A percentile compares a stretch with the other conserved stretches of the same genome.
Conservation (phyloP, 176 grass and related monocot species). For the barley (Hordeum vulgare) region MorexV3_pseudomolecules_assembly NC_058522.1:496641781-496642280, state of each 20-base stretch:
- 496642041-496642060: not conserved
- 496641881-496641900: not conserved
- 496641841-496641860: conserved; percentile 6
- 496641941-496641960: not conserved
- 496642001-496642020: not conserved
- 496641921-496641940: not conserved
- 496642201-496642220: not conserved
- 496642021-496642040: not conserved
- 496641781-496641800: not conserved
- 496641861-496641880: not conserved
- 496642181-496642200: not conserved
- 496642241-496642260: not conserved
- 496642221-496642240: not conserved
- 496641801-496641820: not conserved
- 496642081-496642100: not conserved
- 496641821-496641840: not conserved
- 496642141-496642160: not conserved
- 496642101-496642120: not conserved
- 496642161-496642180: conserved; percentile 2
- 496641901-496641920: not conserved
- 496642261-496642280: conserved; percentile 7
- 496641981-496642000: not conserved
- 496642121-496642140: not conserved
- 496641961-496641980: not conserved
- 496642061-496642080: not conserved